Conservation (phyloP, 257 asterid genomes). For the Nicotiana tabacum region DNA sequence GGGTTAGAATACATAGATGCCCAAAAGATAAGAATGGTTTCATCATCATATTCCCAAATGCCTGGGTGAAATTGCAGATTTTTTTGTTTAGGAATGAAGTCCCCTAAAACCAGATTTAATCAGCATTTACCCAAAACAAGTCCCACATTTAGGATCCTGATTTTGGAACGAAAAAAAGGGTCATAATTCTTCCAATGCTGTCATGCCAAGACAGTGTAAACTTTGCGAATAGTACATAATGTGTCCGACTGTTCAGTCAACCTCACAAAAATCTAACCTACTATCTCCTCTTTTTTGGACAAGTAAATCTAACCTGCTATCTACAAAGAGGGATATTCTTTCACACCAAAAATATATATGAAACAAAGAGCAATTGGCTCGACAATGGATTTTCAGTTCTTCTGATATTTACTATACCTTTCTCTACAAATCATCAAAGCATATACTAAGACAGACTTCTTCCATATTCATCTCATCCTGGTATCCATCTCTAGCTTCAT, state of each 20-base stretch:
- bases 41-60: slow-evolving; percentile 2
- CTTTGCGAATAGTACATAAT: background rate
- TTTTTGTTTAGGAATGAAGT: background rate
- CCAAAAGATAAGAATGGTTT: background rate
- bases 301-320: background rate
- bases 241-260: background rate
- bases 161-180: background rate
- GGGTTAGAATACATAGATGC: background rate
- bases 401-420: background rate
- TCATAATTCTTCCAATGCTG: background rate
- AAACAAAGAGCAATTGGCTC: background rate
- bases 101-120: background rate
- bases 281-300: background rate
- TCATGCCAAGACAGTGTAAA: background rate
- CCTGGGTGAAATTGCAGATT: background rate
- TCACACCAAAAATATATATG: background rate
- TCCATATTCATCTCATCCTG: background rate
- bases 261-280: background rate
- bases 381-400: background rate
- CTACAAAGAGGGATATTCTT: background rate
- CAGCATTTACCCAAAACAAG: slow-evolving; percentile 3
- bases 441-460: background rate
- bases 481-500: background rate
- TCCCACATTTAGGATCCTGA: background rate
- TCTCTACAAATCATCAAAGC: background rate